Evolutionary conservation across 257 asterid genomes (phyloP).

Genomic region (Coffea eugenioides): DNA sequence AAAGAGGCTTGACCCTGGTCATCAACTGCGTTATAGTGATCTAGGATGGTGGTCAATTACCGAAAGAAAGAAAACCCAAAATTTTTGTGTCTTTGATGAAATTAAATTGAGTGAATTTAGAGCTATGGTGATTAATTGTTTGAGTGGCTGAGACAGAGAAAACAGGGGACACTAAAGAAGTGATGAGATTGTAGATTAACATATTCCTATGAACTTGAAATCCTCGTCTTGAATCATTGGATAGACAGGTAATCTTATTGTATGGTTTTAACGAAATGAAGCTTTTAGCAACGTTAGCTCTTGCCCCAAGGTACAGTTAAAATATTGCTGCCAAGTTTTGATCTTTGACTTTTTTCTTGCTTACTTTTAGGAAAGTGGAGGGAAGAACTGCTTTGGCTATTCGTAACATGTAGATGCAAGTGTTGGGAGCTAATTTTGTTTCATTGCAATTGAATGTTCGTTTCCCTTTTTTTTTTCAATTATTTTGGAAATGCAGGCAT

Average conservation of each 20-base stretch:
- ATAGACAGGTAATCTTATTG: neutral
- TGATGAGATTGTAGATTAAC: neutral
- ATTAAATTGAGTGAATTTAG: slow-evolving; percentile 7
- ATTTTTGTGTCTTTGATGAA: neutral
- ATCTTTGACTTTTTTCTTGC: neutral
- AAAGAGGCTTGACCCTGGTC: neutral
- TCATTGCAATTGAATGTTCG: neutral
- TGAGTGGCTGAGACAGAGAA: neutral
- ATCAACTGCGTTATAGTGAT: neutral
- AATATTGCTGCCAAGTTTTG: neutral
- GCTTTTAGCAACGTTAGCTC: neutral
- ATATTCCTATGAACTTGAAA: neutral
- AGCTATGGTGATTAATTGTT: neutral
- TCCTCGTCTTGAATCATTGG: neutral
- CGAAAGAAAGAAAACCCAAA: neutral
- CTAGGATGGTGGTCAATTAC: neutral
- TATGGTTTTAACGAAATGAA: neutral
- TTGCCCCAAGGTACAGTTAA: neutral
- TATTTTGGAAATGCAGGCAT: slow-evolving; percentile 55
- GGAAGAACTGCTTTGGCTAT: neutral
- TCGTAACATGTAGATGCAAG: neutral
- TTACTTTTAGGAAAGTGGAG: neutral
- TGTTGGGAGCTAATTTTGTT: neutral
- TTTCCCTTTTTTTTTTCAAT: neutral
- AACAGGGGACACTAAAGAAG: neutral